Conservation (phyloP, 2,329 filamentous ascomycete species). For the Colletotrichum magnum region DNA sequence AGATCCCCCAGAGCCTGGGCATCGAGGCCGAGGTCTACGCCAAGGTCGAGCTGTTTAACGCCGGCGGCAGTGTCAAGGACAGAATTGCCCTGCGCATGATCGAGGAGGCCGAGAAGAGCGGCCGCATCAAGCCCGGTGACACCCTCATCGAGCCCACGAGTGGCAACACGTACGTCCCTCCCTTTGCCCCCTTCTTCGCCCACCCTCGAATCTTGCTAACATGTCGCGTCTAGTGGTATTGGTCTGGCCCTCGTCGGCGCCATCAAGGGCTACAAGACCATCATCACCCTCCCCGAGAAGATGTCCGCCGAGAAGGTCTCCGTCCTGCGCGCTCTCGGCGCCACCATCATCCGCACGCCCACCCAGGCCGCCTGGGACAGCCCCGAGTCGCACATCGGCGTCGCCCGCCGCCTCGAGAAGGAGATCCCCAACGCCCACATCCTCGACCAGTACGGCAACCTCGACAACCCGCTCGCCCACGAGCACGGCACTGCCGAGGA, state of each 20-base stretch:
- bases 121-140: slow-evolving; percentile 96
- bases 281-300: slow-evolving; percentile 98
- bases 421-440: slow-evolving; percentile 98
- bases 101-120: slow-evolving; percentile 91
- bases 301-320: slow-evolving; percentile 99
- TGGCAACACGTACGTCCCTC: slow-evolving; percentile 81
- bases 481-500: slow-evolving; percentile 96
- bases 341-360: slow-evolving; percentile 97
- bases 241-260: slow-evolving; percentile 94
- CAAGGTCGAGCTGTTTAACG: slow-evolving; percentile 94
- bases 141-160: slow-evolving; percentile 98
- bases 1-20: slow-evolving; percentile 90
- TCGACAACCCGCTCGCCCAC: slow-evolving; percentile 92
- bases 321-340: slow-evolving; percentile 91
- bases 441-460: slow-evolving; percentile 94
- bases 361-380: slow-evolving; percentile 95
- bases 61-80: slow-evolving; percentile 94
- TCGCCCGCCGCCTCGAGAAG: slow-evolving; percentile 89
- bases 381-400: slow-evolving; percentile 97
- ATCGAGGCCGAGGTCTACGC: slow-evolving; percentile 91
- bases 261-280: slow-evolving; percentile 97
- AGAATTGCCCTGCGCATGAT: slow-evolving; percentile 98
- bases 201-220: slow-evolving; percentile 44
- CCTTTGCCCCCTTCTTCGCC: neutral
- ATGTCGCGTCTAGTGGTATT: slow-evolving; percentile 73